These are phyloP conservation scores for Cyberlindnera petersonii DNA, from an alignment of 805 yeast genomes.

Conservation along the genomic window DNA sequence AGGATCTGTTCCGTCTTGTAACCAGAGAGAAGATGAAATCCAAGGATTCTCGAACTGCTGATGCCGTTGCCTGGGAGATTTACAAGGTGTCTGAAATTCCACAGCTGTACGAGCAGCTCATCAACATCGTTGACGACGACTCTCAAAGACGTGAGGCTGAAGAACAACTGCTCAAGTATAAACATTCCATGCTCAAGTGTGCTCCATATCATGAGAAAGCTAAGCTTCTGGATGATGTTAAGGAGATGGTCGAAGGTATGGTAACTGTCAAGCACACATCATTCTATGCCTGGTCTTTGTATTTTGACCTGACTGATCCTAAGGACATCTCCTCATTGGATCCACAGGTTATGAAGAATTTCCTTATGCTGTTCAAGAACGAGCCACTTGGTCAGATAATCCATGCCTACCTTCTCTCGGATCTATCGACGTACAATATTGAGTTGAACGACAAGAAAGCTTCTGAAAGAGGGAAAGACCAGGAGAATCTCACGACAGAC, in stretches of 20 bases:
- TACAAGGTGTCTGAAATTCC: conserved; percentile 51
- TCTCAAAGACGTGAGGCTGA: conserved; percentile 54
- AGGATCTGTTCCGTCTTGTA: conserved; percentile 35
- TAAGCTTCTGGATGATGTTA: conserved; percentile 38
- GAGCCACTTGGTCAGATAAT: conserved; percentile 62
- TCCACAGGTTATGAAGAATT: conserved; percentile 42
- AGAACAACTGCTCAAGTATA: conserved; percentile 53
- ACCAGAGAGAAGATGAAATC: conserved; percentile 46
- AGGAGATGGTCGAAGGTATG: conserved; percentile 65
- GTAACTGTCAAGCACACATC: conserved; percentile 61
- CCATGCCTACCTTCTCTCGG: conserved; percentile 62
- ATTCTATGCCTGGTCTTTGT: conserved; percentile 65
- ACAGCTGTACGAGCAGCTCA: conserved; percentile 47
- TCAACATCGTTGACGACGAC: conserved; percentile 63
- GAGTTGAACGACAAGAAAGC: conserved; percentile 19
- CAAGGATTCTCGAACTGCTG: conserved; percentile 14
- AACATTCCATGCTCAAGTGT: conserved; percentile 48
- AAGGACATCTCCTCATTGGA: conserved; percentile 47
- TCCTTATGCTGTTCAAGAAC: conserved; percentile 50
- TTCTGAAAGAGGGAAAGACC: conserved; percentile 16
- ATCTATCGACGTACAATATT: conserved; percentile 52
- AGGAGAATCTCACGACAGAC: conserved; percentile 21
- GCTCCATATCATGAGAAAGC: conserved; percentile 45
- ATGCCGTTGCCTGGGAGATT: conserved; percentile 43
- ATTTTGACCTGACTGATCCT: conserved; percentile 72